A percentile compares a stretch with the other conserved stretches of the same genome.
These are phyloP conservation scores for Dothiorella sarmentorum DNA, from an alignment of 2,329 filamentous ascomycete genomes.

Conservation along the genomic window DNA sequence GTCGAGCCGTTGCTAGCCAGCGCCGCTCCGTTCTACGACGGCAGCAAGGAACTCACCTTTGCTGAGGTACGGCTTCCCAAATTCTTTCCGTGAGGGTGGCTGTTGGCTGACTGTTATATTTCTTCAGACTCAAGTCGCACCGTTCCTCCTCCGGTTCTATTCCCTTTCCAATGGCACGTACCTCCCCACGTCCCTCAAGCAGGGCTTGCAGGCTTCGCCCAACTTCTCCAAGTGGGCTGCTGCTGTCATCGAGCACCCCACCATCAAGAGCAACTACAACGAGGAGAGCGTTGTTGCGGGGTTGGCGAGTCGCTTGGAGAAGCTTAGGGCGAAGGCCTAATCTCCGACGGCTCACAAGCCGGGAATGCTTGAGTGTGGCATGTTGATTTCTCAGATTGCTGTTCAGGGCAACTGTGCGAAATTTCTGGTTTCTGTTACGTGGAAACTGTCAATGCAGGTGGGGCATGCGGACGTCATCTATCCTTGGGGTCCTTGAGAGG, in stretches of 20 bases:
- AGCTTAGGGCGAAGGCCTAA: slow-evolving; percentile 26
- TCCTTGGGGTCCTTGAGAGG: too few relatives aligned
- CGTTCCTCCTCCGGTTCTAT: slow-evolving; percentile 63
- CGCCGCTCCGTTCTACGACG: slow-evolving; percentile 45
- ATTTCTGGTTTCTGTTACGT: too few relatives aligned
- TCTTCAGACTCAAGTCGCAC: slow-evolving; percentile 57
- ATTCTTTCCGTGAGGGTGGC: slow-evolving; percentile 15
- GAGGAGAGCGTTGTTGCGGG: slow-evolving; percentile 26
- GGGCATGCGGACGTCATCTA: too few relatives aligned
- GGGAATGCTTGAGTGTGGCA: not conserved
- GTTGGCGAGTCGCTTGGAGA: slow-evolving; percentile 27
- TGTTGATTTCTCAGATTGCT: too few relatives aligned
- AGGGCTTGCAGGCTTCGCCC: slow-evolving; percentile 55
- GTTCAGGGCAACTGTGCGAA: too few relatives aligned
- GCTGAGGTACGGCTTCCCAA: slow-evolving; percentile 77
- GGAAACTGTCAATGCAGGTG: too few relatives aligned
- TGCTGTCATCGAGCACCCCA: slow-evolving; percentile 59
- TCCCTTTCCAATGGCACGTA: slow-evolving; percentile 52
- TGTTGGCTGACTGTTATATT: not conserved
- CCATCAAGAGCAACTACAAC: slow-evolving; percentile 52
- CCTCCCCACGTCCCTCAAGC: slow-evolving; percentile 48
- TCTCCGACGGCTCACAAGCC: not conserved
- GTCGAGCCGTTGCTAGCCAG: slow-evolving; percentile 64
- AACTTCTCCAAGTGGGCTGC: slow-evolving; percentile 66
- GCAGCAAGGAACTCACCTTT: slow-evolving; percentile 57